Base-by-base conservation (phyloP, 148 eudicot genomes). In the Cornus kousa region DNA sequence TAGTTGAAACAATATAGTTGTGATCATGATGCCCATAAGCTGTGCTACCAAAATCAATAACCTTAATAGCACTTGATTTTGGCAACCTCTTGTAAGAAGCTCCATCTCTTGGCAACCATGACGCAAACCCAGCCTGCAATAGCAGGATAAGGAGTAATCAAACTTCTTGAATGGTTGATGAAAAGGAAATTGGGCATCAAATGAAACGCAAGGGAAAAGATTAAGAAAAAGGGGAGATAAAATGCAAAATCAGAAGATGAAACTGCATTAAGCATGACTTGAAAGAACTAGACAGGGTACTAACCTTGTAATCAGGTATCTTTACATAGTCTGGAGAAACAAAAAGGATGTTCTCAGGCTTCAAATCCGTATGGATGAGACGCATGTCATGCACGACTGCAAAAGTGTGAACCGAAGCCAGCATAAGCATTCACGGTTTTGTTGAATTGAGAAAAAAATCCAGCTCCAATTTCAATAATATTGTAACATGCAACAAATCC, bases 371-470 rank as follows among this genome's bases (percentile, higher is more conserved):
- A 77, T 95, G 98, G 79, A 95, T 90, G 53, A 95, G 92, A 80
- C 82, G 93, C 90, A 95, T 80, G 78, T 93, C 97, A 87, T 95
- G 98, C 95, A 95, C 91, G 77, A 95, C 98, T 95, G 94, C 87
- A 87, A 80, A 43, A 32, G 67, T 35, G 35, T 76, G 67, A 78
- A 20, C 3, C 68, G 62, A 64, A 76, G 20, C 73, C 83, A 82
- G 71, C 17, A 79, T 78, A 68, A 90, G 77, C 74, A 77, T 71
- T 55, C 57, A 3, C 10, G 60, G 43, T 19, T 17, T 46, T 33
- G 35, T n/a, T 43, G 39, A 64, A 32, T 65, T 24, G 40, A 66
- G 8, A 28, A 62, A 17, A 20, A 17, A 17, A 13, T 62, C 66
- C 8, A 62, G 22, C 23, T 20, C 66, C 66, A 62, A 62, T 4